Evolutionary conservation across 768 basidiomycete species (phyloP).

Genomic region (Leccinellum rugosiceps): DNA sequence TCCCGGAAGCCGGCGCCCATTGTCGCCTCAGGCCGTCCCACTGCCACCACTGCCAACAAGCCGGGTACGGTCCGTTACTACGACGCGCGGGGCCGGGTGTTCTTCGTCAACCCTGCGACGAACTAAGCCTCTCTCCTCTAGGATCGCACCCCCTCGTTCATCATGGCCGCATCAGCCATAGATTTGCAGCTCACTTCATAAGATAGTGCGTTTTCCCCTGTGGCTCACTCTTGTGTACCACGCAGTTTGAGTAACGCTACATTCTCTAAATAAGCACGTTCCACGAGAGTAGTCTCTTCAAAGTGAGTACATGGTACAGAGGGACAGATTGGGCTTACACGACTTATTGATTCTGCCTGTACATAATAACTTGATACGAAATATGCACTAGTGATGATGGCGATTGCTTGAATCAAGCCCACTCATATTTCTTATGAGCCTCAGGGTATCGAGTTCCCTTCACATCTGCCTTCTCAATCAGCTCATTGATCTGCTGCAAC

Average conservation of each 20-base stretch:
- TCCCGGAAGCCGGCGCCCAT: background rate
- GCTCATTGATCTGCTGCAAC: conserved; percentile 36
- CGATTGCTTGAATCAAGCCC: conserved; percentile 17
- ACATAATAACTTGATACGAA: background rate
- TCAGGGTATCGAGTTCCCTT: conserved; percentile 41
- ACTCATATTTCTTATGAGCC: conserved; percentile 22
- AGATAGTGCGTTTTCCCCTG: too few relatives aligned
- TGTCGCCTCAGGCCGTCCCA: background rate
- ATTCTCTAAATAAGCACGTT: too few relatives aligned
- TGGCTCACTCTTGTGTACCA: too few relatives aligned
- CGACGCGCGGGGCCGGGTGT: background rate
- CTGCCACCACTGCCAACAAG: background rate
- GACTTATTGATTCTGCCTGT: background rate
- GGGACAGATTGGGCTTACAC: background rate
- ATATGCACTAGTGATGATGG: background rate
- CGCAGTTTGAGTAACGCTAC: too few relatives aligned
- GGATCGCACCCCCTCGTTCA: background rate
- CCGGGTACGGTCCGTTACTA: background rate
- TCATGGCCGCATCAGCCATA: too few relatives aligned
- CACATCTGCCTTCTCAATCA: conserved; percentile 35
- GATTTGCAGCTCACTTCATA: too few relatives aligned
- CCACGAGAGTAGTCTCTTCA: too few relatives aligned
- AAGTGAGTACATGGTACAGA: too few relatives aligned
- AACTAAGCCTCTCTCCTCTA: background rate
- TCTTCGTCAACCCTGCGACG: background rate